Evolutionary conservation across 192 early-diverging fungal species (phyloP), one percentile per base, ranked within the genome.

Genomic region (Funneliformis geosporum): DNA sequence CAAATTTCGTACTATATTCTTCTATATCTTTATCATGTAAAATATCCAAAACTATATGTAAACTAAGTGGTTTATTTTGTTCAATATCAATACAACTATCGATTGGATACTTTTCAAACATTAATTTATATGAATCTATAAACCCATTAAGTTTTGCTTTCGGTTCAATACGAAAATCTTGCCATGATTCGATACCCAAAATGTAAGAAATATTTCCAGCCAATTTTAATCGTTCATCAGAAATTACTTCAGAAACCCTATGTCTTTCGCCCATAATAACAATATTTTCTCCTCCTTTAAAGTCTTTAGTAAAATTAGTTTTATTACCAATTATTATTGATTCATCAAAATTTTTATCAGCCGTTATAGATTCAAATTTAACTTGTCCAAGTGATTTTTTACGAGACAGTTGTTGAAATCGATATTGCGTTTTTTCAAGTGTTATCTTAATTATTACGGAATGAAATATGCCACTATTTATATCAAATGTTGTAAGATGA

Each of bases 211-310:
- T 42, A 62, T 21, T 44, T 5, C 23, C 23, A 62, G n/a, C 25
- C 11, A 80, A 39, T 14, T 64, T 60, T 11, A 80, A 44, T 5
- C 16, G 16, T 4, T 71, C 75, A 27, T 80, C 79, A 6, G 79
- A 80, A 27, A 72, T 1, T n/a, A 80, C 27, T 21, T 80, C 46
- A 5, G 46, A 14, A 3, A 80, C 18, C 3, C 10, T 18, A 5
- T 64, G 21, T 33, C 18, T 80, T 62, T 75, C 73, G 11, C 55
- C 72, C 8, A 14, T 28, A 21, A 80, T 47, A 1, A 80, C 55
- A 14, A 80, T 75, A 75, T 25, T 42, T 40, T 80, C 72, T 1
- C 71, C 73, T 44, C 16, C 40, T 9, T 60, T 16, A 62, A 80
- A 8, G 11, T 40, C 11, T 39, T 21, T 23, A 21, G 21, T 73